Evolutionary conservation across 495 filamentous ascomycete genomes (phyloP).

Genomic region (Neurospora sp.): DNA sequence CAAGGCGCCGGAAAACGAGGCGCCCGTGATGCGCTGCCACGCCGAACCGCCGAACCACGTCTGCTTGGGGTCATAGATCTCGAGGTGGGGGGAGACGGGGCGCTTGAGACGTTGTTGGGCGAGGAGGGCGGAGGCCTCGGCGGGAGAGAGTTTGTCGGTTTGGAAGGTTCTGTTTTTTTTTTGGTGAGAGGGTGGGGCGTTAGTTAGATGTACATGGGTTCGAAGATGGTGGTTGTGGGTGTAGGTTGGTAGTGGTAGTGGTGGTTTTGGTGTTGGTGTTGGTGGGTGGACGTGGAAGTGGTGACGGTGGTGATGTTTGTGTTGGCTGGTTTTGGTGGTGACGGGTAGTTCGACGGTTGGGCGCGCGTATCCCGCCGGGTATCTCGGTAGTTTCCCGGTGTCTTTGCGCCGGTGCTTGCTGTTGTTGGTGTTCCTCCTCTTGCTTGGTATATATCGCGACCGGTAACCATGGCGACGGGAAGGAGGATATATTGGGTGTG

Average conservation of each 20-base stretch:
- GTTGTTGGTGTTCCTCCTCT: neutral
- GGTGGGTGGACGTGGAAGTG: neutral
- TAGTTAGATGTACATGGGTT: neutral
- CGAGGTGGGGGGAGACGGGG: constrained; percentile 79
- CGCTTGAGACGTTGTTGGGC: constrained; percentile 72
- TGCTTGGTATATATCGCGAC: neutral
- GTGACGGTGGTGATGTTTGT: neutral
- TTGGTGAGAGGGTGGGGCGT: neutral
- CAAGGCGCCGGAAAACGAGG: constrained; percentile 57
- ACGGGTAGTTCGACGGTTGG: neutral
- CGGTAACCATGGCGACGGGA: neutral
- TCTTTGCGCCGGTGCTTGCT: neutral
- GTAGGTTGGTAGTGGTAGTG: neutral
- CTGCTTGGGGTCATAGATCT: constrained; percentile 81
- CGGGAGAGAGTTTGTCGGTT: constrained; percentile 47
- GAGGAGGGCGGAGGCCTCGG: constrained; percentile 62
- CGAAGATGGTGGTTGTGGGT: neutral
- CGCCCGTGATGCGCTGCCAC: constrained; percentile 75
- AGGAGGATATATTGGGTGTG: neutral
- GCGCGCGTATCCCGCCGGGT: neutral
- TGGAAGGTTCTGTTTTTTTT: constrained; percentile 36
- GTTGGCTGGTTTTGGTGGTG: neutral
- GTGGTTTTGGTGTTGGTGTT: neutral
- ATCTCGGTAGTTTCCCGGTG: neutral
- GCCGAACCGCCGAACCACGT: constrained; percentile 63